Evolutionary conservation across 2,329 filamentous ascomycete genomes (phyloP), one percentile per base, ranked within the genome.

Genomic region (Arthroderma sp.): DNA sequence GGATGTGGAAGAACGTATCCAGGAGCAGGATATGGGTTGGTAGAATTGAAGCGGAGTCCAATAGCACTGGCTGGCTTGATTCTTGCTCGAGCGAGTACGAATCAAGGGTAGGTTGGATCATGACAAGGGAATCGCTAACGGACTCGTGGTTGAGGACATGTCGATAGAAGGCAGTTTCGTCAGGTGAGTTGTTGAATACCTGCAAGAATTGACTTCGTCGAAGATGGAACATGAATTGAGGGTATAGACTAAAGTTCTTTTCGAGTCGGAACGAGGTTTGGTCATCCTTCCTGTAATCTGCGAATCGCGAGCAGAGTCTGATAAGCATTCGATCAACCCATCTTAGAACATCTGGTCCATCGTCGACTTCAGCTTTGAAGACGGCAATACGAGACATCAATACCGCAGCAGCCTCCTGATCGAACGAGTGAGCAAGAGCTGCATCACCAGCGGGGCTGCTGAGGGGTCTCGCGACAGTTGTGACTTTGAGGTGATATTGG

Each of bases 241-340:
- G 93, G 69, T 98, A 98, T 15, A 98, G 80, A 0, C 91, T 97
- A 69, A 98, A 98, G 77, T 98, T 98, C 82, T 96, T 96, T 74
- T 98, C 93, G 61, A 95, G 75, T 37, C 90, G 83, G 82, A 98
- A 98, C 0, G 91, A 97, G 4, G 91, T 94, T 13, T 93, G 90
- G 66, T 98, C 93, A 69, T 98, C 93, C 74, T 98, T 98, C 61
- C 93, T 82, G 71, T 98, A 98, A 72, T 98, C 93, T 28, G 93
- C 93, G 69, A 98, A 98, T 64, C 91, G 83, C 43, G 91, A 95
- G 77, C 93, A 98, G 25, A 98, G 79, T 56, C 93, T 82, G 70
- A 98, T 98, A 59, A 98, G 82, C 93, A 98, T 98, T 63, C 93
- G 83, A 69, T 98, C 93, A 23, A 98, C 93, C 93, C 93, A 98